phyloP scores from a whole-genome alignment of 768 basidiomycete species.

The Lanmaoa rubissima region DNA sequence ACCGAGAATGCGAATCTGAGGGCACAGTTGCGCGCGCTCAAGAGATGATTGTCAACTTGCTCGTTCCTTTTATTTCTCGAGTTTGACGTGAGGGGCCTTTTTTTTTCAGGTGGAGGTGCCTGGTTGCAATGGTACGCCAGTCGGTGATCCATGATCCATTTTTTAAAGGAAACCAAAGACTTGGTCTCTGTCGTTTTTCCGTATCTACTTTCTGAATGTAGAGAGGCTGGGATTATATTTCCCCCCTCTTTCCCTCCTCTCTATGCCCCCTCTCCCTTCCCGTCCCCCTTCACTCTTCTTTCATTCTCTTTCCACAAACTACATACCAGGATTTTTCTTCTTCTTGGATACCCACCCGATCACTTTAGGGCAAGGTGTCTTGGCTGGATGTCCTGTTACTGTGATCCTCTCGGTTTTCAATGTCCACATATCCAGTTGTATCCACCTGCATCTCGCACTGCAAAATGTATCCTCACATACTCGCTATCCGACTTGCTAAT shows the following conservation, averaged over 20 bases:
- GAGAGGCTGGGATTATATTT: not conserved
- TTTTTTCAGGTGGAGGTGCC: not conserved
- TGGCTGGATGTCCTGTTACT: constrained; percentile 1
- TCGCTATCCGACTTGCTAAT: constrained; percentile 17
- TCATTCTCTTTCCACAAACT: not conserved
- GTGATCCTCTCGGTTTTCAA: not conserved
- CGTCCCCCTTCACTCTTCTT: not conserved
- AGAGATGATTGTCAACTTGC: constrained; percentile 23
- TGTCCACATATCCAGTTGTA: constrained; percentile 19
- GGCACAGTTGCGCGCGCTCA: constrained; percentile 64
- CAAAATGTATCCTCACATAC: constrained; percentile 23
- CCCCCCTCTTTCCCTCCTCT: not conserved
- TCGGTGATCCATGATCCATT: not conserved
- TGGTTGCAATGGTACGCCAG: constrained; percentile 1
- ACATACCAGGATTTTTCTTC: constrained; percentile 1
- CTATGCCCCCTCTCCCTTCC: not conserved
- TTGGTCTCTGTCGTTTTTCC: not conserved
- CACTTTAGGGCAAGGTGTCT: not conserved
- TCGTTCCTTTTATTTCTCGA: not conserved
- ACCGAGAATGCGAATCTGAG: constrained; percentile 72
- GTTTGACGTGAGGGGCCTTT: not conserved
- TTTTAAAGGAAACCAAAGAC: not conserved
- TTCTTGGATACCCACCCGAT: constrained; percentile 10
- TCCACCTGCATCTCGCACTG: constrained; percentile 10
- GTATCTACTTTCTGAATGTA: not conserved